Evolutionary conservation across 2,329 filamentous ascomycete genomes (phyloP).

Genomic region (Penicillium sp.): DNA sequence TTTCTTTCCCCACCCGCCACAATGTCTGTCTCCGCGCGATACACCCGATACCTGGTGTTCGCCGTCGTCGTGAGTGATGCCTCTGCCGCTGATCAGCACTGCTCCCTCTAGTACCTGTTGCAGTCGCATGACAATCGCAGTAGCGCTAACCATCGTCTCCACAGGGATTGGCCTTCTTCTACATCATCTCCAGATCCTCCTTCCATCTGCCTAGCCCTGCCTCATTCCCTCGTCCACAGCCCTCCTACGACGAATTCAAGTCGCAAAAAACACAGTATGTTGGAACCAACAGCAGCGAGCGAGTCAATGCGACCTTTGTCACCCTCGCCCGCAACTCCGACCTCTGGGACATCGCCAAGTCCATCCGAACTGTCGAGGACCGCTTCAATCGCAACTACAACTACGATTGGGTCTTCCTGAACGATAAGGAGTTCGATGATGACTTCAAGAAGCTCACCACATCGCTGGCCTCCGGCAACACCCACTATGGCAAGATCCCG

Average conservation of each 20-base stretch:
- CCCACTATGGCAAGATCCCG: conserved; percentile 87
- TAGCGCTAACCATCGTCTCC: conserved; percentile 3
- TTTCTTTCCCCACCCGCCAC: conserved; percentile 19
- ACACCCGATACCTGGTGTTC: conserved; percentile 73
- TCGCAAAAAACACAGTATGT: conserved; percentile 34
- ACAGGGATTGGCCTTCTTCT: conserved; percentile 73
- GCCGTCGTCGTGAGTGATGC: conserved; percentile 75
- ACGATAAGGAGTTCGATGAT: conserved; percentile 92
- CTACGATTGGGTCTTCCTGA: conserved; percentile 99
- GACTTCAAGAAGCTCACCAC: conserved; percentile 91
- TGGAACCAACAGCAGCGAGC: conserved; percentile 65
- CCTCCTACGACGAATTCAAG: conserved; percentile 33
- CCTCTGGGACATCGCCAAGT: conserved; percentile 94
- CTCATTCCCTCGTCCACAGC: conserved; percentile 20
- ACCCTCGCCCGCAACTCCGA: conserved; percentile 92
- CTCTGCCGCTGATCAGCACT: neutral
- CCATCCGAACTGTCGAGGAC: conserved; percentile 95
- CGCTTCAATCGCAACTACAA: conserved; percentile 96
- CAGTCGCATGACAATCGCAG: neutral
- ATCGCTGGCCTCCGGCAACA: conserved; percentile 88
- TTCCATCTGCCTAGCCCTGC: conserved; percentile 43
- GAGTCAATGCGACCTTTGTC: conserved; percentile 97
- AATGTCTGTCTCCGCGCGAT: conserved; percentile 38
- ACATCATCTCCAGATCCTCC: conserved; percentile 76
- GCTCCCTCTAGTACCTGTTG: neutral